These are phyloP conservation scores for Tulasnella sp. DNA, from an alignment of 768 basidiomycete species.

Conservation along the genomic window DNA sequence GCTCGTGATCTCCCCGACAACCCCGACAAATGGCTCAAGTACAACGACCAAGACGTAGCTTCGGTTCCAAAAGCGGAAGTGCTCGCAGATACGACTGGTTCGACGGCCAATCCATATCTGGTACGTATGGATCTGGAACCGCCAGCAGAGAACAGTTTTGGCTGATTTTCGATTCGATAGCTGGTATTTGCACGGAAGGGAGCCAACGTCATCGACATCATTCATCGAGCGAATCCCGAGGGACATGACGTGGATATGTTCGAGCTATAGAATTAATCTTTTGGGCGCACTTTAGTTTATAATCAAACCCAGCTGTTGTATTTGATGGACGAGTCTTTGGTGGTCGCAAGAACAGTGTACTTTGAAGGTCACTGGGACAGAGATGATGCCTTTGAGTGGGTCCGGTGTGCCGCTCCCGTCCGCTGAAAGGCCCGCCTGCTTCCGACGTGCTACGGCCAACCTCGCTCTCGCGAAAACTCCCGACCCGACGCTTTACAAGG, in stretches of 20 bases:
- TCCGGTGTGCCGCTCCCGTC: too few species aligned
- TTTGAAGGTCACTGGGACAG: too few species aligned
- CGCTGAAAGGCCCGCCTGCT: too few species aligned
- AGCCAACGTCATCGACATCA: constrained; percentile 69
- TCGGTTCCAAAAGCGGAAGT: constrained; percentile 77
- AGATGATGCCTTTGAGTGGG: too few species aligned
- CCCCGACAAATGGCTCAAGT: constrained; percentile 90
- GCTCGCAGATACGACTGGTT: constrained; percentile 83
- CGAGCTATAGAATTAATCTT: background rate
- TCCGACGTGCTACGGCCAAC: too few species aligned
- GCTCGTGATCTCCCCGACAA: constrained; percentile 77
- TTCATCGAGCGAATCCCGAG: constrained; percentile 26
- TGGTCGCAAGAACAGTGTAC: too few species aligned
- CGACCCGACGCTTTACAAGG: too few species aligned
- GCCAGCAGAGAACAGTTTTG: background rate
- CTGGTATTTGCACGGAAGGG: constrained; percentile 81
- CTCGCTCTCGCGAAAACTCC: too few species aligned
- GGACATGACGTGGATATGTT: constrained; percentile 14
- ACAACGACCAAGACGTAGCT: constrained; percentile 86
- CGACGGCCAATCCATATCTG: constrained; percentile 84
- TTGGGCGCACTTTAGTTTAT: background rate
- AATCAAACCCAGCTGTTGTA: background rate
- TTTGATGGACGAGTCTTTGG: background rate
- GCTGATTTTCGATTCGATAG: constrained; percentile 40
- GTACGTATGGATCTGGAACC: constrained; percentile 45